Evolutionary conservation across 2,329 filamentous ascomycete genomes (phyloP).

Genomic region (Aspergillus transmontanensis): DNA sequence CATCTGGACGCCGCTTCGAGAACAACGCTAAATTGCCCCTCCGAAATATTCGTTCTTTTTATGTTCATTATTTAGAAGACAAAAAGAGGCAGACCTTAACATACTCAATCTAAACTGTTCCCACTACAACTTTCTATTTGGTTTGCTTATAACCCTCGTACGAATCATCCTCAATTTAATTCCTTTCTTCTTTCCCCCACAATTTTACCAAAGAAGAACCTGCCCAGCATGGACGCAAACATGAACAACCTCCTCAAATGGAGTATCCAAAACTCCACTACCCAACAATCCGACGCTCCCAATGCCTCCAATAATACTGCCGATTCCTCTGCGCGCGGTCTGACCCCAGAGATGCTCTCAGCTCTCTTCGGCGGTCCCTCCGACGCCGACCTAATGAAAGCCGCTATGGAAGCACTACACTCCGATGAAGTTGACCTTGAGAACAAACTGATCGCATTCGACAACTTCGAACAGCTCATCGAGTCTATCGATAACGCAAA

Average conservation of each 20-base stretch:
- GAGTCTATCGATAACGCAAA: constrained; percentile 96
- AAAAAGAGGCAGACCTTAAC: neutral
- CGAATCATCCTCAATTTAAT: neutral
- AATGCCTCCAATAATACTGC: constrained; percentile 36
- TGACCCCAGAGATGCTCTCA: constrained; percentile 71
- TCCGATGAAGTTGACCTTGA: constrained; percentile 69
- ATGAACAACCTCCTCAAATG: constrained; percentile 81
- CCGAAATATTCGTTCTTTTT: neutral
- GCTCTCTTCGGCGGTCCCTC: constrained; percentile 80
- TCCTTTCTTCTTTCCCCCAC: neutral
- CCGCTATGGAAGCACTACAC: constrained; percentile 75
- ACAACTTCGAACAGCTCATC: constrained; percentile 92
- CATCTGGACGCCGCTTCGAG: constrained; percentile 22
- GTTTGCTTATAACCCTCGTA: neutral
- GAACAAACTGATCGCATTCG: constrained; percentile 80
- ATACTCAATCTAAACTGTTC: neutral
- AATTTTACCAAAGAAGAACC: constrained; percentile 11
- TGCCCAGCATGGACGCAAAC: constrained; percentile 57
- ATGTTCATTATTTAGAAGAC: neutral
- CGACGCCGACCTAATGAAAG: constrained; percentile 89
- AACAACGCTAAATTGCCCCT: constrained; percentile 11
- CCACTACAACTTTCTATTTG: constrained; percentile 6
- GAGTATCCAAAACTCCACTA: constrained; percentile 66
- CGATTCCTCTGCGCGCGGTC: constrained; percentile 40
- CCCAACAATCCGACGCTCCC: constrained; percentile 36